Percentiles rank a stretch among this genome's conserved stretches.
Evolutionary conservation across 441 rosid genomes (phyloP).

Genomic region (Pelargonium myrrhifolium): DNA sequence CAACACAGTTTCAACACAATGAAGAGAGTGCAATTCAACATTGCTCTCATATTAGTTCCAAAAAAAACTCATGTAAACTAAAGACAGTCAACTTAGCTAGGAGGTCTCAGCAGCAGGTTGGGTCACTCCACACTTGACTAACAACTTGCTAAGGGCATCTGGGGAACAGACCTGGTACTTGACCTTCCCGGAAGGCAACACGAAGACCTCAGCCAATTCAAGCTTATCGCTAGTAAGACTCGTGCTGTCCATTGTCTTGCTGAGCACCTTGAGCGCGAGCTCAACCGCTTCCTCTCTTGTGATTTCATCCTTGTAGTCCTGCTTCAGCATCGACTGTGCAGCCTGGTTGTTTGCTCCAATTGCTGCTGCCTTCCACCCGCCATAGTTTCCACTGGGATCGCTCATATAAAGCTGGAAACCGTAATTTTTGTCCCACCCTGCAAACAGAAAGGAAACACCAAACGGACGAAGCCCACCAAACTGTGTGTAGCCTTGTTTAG

Average conservation of each 20-base stretch:
- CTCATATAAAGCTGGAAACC: conserved; percentile 93
- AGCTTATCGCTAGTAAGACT: conserved; percentile 85
- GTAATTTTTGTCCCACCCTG: conserved; percentile 88
- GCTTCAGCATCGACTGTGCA: conserved; percentile 87
- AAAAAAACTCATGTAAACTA: neutral
- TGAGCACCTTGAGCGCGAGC: conserved; percentile 76
- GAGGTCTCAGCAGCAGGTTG: conserved; percentile 65
- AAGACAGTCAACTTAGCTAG: conserved; percentile 2
- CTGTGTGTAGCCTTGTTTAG: conserved; percentile 95
- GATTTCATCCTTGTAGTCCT: conserved; percentile 85
- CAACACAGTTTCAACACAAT: too few relatives aligned
- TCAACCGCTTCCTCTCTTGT: conserved; percentile 73
- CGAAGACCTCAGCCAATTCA: conserved; percentile 72
- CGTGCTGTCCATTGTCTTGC: conserved; percentile 93
- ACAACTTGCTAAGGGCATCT: conserved; percentile 59
- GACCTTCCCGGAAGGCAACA: conserved; percentile 61
- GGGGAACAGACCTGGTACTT: conserved; percentile 76
- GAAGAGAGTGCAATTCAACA: too few relatives aligned
- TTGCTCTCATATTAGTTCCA: neutral
- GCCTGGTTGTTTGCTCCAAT: conserved; percentile 96
- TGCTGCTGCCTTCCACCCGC: conserved; percentile 96
- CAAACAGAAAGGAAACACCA: conserved; percentile 89
- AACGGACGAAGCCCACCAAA: conserved; percentile 97
- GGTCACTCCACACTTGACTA: conserved; percentile 64
- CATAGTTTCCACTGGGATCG: conserved; percentile 91